Conservation (phyloP, 208 protist species). For the Leishmania aethiopica region DNA sequence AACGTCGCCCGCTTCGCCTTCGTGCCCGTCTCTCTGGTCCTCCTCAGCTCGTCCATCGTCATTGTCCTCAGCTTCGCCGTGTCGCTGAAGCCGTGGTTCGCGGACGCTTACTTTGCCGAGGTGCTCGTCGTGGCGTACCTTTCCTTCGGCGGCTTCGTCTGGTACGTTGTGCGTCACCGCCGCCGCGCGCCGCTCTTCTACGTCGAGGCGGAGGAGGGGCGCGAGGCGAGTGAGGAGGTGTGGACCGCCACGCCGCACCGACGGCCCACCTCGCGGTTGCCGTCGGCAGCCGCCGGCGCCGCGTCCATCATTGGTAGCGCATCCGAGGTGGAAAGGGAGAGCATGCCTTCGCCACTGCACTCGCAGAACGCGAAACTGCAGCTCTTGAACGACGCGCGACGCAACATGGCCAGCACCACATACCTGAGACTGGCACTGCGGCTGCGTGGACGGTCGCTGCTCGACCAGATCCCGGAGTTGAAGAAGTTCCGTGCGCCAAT, state of each 20-base stretch:
- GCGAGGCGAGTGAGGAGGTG: background rate
- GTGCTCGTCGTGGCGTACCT: slow-evolving; percentile 43
- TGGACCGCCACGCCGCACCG: slow-evolving; percentile 7
- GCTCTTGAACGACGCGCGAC: slow-evolving; percentile 30
- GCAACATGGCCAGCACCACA: slow-evolving; percentile 33
- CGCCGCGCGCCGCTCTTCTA: slow-evolving; percentile 17
- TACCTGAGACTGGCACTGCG: slow-evolving; percentile 40
- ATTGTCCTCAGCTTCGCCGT: slow-evolving; percentile 45
- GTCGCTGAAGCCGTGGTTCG: slow-evolving; percentile 66
- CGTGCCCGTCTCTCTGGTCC: slow-evolving; percentile 43
- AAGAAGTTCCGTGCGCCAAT: slow-evolving; percentile 17
- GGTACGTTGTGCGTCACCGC: slow-evolving; percentile 30
- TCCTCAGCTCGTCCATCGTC: slow-evolving; percentile 31
- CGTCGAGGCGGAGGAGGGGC: slow-evolving; percentile 21
- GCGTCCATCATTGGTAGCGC: background rate
- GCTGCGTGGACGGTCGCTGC: slow-evolving; percentile 42
- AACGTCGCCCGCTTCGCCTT: slow-evolving; percentile 53
- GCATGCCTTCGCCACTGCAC: background rate
- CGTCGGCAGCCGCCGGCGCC: background rate
- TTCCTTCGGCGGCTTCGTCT: slow-evolving; percentile 20
- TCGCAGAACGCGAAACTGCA: slow-evolving; percentile 2
- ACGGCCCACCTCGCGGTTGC: background rate
- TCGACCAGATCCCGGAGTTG: slow-evolving; percentile 38
- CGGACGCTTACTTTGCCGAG: slow-evolving; percentile 49
- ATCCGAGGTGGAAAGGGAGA: background rate